Conservation (phyloP, 164 flowering plant species). For the Sextonia rubra region DNA sequence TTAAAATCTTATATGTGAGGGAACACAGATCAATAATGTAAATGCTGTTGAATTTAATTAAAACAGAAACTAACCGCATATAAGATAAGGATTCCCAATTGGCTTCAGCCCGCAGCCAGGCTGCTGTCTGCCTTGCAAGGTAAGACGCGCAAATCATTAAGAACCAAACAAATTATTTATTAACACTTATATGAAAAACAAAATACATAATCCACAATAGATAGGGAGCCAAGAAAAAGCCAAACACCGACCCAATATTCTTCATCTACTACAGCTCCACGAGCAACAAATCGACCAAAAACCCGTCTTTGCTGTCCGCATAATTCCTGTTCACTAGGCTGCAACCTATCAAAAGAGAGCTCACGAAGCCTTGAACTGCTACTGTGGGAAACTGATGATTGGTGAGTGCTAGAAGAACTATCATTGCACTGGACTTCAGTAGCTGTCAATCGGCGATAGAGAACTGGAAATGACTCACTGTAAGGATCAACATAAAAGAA, state of each 20-base stretch:
- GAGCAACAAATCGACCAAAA: slow-evolving; percentile 52
- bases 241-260: slow-evolving; percentile 55
- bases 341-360: slow-evolving; percentile 47
- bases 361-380: slow-evolving; percentile 38
- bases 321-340: slow-evolving; percentile 43
- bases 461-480: slow-evolving; percentile 39
- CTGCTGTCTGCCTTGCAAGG: slow-evolving; percentile 50
- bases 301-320: slow-evolving; percentile 26
- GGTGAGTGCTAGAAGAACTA: slow-evolving; percentile 27
- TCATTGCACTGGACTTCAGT: slow-evolving; percentile 40
- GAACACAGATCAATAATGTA: not conserved
- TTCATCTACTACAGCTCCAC: slow-evolving; percentile 63
- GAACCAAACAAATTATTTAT: slow-evolving; percentile 7
- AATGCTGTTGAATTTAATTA: not conserved
- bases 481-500: slow-evolving; percentile 1
- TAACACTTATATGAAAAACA: not conserved
- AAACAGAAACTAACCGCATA: slow-evolving; percentile 41
- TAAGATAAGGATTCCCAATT: slow-evolving; percentile 55
- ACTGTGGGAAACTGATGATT: slow-evolving; percentile 29
- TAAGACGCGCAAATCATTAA: slow-evolving; percentile 11
- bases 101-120: slow-evolving; percentile 73
- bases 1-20: not conserved
- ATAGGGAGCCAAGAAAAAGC: not conserved
- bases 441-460: slow-evolving; percentile 28
- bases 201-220: not conserved